Evolutionary conservation across 169 alveolate genomes (phyloP), one percentile per base, ranked within the genome.

Genomic region (Eimeria acervulina): DNA sequence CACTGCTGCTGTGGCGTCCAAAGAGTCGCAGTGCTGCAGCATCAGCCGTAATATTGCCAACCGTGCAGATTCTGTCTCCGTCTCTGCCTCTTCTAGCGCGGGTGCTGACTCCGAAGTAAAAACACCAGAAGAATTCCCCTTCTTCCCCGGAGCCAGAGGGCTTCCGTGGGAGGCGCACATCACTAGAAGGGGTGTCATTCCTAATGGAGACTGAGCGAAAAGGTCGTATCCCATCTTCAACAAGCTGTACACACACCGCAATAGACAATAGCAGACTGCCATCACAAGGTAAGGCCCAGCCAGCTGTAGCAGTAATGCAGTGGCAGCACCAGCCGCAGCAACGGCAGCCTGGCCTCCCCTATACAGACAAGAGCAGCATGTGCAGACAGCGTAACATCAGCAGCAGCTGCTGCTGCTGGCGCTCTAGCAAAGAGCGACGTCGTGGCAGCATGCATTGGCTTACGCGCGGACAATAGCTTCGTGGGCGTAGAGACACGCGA

Each of bases 151-250:
- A n/a, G 80, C 40, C 0, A 85, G 80, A 21, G 38, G 47, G 52
- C 38, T 4, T 26, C 36, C 78, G 17, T 42, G 61, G 61, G 80
- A 2, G n/a, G 93, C 93, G 52, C 93, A 96, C 98, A 97, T 96
- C 28, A 97, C 98, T 63, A 97, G 72, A 76, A 96, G 91, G 23
- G 98, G 98, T 52, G 98, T 95, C 85, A 97, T 80, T 5, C 97
- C 98, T 76, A 94, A 61, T 26, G 97, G 97, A 52, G 95, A 95
- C 33, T 91, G 94, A 38, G 96, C 96, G 10, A 96, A 93, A 6
- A 96, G 61, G 61, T 84, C 91, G 59, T 52, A 95, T 2, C 96
- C 96, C 51, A 70, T 88, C n/a, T 93, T 68, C 55, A 93, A 70
- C 88, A 93, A 31, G 59, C 96, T 93, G 85, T n/a, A 80, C 87